A percentile compares a stretch with the other conserved stretches of the same genome.
Conservation (phyloP, 23 red algal genomes). For the Agarophyton chilense region DNA sequence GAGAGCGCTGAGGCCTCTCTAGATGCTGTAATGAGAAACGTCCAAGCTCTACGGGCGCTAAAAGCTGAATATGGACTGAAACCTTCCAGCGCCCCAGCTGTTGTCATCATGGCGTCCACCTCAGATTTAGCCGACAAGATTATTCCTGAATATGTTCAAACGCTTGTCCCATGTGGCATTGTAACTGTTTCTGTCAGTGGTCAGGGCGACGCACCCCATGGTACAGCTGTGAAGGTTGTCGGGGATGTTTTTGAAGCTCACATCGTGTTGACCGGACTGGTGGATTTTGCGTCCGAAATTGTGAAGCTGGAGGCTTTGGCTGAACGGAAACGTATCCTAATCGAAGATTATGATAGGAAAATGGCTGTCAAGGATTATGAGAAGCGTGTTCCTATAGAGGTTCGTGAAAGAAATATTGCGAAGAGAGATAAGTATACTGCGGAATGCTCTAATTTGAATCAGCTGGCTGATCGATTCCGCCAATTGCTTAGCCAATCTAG, state of each 20-base stretch:
- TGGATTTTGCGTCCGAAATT: slow-evolving; percentile 87
- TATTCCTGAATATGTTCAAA: slow-evolving; percentile 58
- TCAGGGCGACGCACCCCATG: slow-evolving; percentile 34
- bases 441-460: slow-evolving; percentile 46
- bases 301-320: slow-evolving; percentile 79
- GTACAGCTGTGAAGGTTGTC: slow-evolving; percentile 80
- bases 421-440: slow-evolving; percentile 48
- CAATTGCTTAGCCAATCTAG: slow-evolving; percentile 33
- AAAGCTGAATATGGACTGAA: slow-evolving; percentile 80
- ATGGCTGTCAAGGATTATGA: slow-evolving; percentile 66
- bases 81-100: slow-evolving; percentile 59
- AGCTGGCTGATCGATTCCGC: slow-evolving; percentile 53
- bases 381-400: slow-evolving; percentile 69
- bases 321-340: slow-evolving; percentile 63
- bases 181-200: slow-evolving; percentile 38
- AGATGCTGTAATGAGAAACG: slow-evolving; percentile 75
- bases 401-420: slow-evolving; percentile 56
- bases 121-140: slow-evolving; percentile 23
- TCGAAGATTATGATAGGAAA: slow-evolving; percentile 77
- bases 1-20: slow-evolving; percentile 48
- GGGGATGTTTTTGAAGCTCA: slow-evolving; percentile 69
- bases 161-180: slow-evolving; percentile 55
- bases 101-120: slow-evolving; percentile 47
- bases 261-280: slow-evolving; percentile 74
- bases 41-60: slow-evolving; percentile 75